These are phyloP conservation scores for Alternaria arbusti DNA, from an alignment of 2,329 filamentous ascomycete species.

Conservation along the genomic window DNA sequence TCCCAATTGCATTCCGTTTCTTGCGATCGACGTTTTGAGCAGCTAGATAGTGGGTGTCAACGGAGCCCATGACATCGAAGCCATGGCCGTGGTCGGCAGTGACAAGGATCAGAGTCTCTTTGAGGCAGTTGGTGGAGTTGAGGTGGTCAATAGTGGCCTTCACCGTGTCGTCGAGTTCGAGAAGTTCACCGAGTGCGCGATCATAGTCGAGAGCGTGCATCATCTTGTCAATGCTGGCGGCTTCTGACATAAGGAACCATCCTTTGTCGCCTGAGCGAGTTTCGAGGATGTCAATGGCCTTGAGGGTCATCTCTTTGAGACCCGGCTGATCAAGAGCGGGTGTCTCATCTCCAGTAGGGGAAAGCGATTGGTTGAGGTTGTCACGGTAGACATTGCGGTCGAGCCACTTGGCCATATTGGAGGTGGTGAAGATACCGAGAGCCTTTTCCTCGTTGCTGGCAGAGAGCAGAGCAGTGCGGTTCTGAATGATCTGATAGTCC, in stretches of 20 bases:
- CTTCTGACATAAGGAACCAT: slow-evolving; percentile 89
- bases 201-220: slow-evolving; percentile 88
- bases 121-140: slow-evolving; percentile 67
- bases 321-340: slow-evolving; percentile 78
- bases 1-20: slow-evolving; percentile 77
- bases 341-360: slow-evolving; percentile 68
- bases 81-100: slow-evolving; percentile 91
- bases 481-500: slow-evolving; percentile 74
- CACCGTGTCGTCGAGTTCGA: slow-evolving; percentile 85
- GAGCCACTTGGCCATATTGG: slow-evolving; percentile 82
- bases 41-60: slow-evolving; percentile 78
- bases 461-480: slow-evolving; percentile 72
- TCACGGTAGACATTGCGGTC: slow-evolving; percentile 80
- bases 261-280: slow-evolving; percentile 69
- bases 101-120: slow-evolving; percentile 80
- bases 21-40: slow-evolving; percentile 69
- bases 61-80: slow-evolving; percentile 83
- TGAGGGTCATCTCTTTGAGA: slow-evolving; percentile 87
- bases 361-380: slow-evolving; percentile 73
- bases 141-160: slow-evolving; percentile 76
- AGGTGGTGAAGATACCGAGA: slow-evolving; percentile 78
- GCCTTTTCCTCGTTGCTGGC: slow-evolving; percentile 66
- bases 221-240: slow-evolving; percentile 86
- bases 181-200: slow-evolving; percentile 80
- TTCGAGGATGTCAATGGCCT: slow-evolving; percentile 81